A percentile compares a stretch with the other conserved stretches of the same genome.
Evolutionary conservation across 176 grass and related monocot species (phyloP).

Genomic region (Puya raimondii): DNA sequence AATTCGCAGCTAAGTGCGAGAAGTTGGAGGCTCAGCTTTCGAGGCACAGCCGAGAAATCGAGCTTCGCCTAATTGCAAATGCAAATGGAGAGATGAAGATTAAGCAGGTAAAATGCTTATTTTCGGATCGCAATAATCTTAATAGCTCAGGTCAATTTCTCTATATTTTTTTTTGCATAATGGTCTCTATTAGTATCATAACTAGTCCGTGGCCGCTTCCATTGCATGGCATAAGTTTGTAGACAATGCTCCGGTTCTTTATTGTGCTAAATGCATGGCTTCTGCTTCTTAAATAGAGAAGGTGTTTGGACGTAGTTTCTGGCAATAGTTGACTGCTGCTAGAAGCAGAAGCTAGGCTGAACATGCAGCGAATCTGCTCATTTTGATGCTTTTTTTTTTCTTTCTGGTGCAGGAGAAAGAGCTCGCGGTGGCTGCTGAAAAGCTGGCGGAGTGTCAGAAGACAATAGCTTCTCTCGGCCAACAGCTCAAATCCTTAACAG

Average conservation of each 20-base stretch:
- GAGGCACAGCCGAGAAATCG: slow-evolving; percentile 46
- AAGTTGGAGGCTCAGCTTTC: slow-evolving; percentile 73
- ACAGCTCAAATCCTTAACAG: slow-evolving; percentile 78
- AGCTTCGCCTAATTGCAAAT: slow-evolving; percentile 39
- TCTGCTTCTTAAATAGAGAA: too few species aligned
- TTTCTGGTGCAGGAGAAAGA: slow-evolving; percentile 60
- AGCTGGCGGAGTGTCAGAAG: slow-evolving; percentile 87
- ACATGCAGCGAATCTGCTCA: background rate
- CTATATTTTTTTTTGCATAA: background rate
- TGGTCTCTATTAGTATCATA: too few species aligned
- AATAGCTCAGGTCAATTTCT: background rate
- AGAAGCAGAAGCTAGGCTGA: too few species aligned
- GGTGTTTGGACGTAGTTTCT: too few species aligned
- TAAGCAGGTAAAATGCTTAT: slow-evolving; percentile 60
- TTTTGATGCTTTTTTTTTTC: background rate
- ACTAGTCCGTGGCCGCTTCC: too few species aligned
- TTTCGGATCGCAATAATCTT: background rate
- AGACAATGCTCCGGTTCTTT: too few species aligned
- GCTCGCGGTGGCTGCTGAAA: slow-evolving; percentile 56
- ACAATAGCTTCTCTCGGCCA: slow-evolving; percentile 82
- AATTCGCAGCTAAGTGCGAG: slow-evolving; percentile 55
- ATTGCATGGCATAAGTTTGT: too few species aligned
- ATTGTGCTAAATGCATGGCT: too few species aligned
- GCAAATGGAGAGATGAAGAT: slow-evolving; percentile 67
- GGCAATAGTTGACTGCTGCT: too few species aligned